phyloP scores from a whole-genome alignment of 2,329 filamentous ascomycete species.

The Coniochaeta pulveracea region DNA sequence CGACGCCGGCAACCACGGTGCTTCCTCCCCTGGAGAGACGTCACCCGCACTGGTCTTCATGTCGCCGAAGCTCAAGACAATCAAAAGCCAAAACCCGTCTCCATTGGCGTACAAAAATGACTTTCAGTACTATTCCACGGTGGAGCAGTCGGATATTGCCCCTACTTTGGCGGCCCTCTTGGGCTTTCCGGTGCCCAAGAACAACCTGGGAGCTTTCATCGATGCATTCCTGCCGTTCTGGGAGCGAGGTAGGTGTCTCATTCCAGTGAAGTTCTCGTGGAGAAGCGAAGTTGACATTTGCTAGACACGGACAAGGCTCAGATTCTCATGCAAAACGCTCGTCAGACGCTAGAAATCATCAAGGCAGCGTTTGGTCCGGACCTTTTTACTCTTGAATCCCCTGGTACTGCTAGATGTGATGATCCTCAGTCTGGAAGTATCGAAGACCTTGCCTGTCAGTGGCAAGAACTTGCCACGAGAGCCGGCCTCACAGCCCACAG shows the following conservation, averaged over 20 bases:
- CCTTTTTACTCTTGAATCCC: slow-evolving; percentile 28
- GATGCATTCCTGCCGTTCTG: slow-evolving; percentile 69
- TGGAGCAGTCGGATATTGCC: slow-evolving; percentile 93
- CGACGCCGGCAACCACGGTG: slow-evolving; percentile 92
- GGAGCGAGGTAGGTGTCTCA: slow-evolving; percentile 38
- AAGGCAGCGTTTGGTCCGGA: slow-evolving; percentile 54
- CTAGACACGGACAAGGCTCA: slow-evolving; percentile 46
- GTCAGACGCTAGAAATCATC: slow-evolving; percentile 69
- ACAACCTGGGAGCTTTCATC: slow-evolving; percentile 83
- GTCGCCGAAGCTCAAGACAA: slow-evolving; percentile 63
- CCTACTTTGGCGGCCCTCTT: slow-evolving; percentile 80
- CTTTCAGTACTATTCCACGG: slow-evolving; percentile 70
- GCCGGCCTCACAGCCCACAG: too few relatives aligned
- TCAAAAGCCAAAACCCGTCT: slow-evolving; percentile 30
- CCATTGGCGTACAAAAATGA: slow-evolving; percentile 54
- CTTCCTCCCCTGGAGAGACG: slow-evolving; percentile 86
- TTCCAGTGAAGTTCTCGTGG: neutral
- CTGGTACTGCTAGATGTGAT: too few relatives aligned
- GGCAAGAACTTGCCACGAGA: too few relatives aligned
- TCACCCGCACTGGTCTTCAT: slow-evolving; percentile 87
- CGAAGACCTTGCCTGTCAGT: slow-evolving; percentile 57
- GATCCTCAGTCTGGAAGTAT: too few relatives aligned
- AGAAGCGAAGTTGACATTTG: slow-evolving; percentile 8
- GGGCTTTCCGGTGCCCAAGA: slow-evolving; percentile 78
- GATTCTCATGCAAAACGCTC: slow-evolving; percentile 66